Conservation (phyloP, 1,284 basidiomycete species). For the Filobasidium uniguttulatum region DNA sequence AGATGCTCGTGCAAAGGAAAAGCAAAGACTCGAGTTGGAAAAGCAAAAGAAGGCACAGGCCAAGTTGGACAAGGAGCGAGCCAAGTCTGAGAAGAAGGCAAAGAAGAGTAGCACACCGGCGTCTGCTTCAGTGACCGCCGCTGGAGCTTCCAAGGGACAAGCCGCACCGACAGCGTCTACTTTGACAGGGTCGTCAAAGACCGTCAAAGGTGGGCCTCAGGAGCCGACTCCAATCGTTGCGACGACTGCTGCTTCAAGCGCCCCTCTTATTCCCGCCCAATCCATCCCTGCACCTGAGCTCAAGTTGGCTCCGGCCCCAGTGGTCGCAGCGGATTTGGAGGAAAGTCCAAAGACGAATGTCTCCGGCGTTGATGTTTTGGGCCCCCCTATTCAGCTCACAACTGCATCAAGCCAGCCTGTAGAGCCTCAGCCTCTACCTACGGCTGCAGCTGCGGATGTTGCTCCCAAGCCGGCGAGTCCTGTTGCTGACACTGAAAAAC, state of each 20-base stretch:
- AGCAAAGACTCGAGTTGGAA: slow-evolving; percentile 18
- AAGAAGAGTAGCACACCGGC: slow-evolving; percentile 10
- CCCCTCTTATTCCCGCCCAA: slow-evolving; percentile 4
- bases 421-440: too few species aligned
- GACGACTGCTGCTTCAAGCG: neutral
- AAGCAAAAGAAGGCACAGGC: slow-evolving; percentile 14
- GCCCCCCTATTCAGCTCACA: too few species aligned
- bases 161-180: neutral
- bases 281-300: neutral
- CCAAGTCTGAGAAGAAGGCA: slow-evolving; percentile 17
- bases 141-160: too few species aligned
- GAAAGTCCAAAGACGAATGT: too few species aligned
- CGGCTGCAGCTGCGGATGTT: too few species aligned
- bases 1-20: slow-evolving; percentile 13
- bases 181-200: slow-evolving; percentile 6
- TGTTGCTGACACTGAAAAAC: too few species aligned
- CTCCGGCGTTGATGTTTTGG: too few species aligned
- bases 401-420: too few species aligned
- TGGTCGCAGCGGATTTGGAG: too few species aligned
- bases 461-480: too few species aligned
- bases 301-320: too few species aligned
- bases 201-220: slow-evolving; percentile 5
- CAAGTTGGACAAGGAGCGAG: slow-evolving; percentile 17
- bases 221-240: slow-evolving; percentile 5
- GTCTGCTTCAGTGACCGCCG: too few species aligned